Conservation (phyloP, 257 asterid genomes). For the Primulina eburnea region DNA sequence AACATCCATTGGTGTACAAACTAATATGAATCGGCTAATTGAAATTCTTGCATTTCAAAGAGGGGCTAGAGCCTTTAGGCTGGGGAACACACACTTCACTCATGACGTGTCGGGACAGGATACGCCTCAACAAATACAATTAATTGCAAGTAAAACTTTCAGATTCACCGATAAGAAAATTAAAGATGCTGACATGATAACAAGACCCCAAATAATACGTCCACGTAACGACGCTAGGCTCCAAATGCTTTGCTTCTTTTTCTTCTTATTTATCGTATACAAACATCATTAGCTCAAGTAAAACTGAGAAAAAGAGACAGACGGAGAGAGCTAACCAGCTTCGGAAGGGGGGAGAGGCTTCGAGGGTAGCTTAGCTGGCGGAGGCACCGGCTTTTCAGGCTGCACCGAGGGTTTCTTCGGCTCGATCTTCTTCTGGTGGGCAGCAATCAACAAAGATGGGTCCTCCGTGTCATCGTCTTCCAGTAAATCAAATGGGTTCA, state of each 20-base stretch:
- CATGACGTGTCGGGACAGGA: no score
- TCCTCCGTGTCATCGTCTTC: slow-evolving; percentile 72
- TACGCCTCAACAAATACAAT: no score
- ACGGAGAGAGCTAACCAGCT: slow-evolving; percentile 45
- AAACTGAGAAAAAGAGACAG: not conserved
- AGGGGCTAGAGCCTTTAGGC: no score
- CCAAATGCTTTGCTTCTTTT: not conserved
- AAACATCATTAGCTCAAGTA: not conserved
- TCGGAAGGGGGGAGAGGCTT: slow-evolving; percentile 78
- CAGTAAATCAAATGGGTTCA: slow-evolving; percentile 85
- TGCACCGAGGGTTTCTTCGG: slow-evolving; percentile 48
- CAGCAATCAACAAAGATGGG: slow-evolving; percentile 58
- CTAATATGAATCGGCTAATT: no score
- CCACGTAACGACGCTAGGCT: not conserved
- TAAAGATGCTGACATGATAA: not conserved
- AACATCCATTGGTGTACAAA: no score
- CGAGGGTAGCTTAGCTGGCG: slow-evolving; percentile 51
- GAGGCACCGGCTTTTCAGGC: slow-evolving; percentile 26
- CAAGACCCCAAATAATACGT: not conserved
- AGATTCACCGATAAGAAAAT: no score
- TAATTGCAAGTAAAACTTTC: no score
- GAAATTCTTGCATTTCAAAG: no score
- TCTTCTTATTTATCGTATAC: not conserved
- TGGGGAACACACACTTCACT: no score
- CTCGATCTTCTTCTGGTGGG: slow-evolving; percentile 52